Conservation (phyloP, 176 grass and related monocot species). For the Triticum dicoccoides region DNA sequence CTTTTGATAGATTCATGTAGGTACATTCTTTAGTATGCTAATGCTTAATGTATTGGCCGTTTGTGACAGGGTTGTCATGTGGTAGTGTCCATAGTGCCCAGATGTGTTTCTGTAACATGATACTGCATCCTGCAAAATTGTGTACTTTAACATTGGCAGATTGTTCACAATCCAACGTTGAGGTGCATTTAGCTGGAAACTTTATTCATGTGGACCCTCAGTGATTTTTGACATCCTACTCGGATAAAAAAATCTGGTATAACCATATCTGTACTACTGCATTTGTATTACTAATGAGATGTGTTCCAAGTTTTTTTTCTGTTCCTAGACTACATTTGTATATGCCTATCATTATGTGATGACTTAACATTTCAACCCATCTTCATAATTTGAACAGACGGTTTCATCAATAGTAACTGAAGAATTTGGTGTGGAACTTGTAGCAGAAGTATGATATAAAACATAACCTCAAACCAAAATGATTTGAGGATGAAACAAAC, state of each 20-base stretch:
- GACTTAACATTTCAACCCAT: too few species aligned
- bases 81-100: too few species aligned
- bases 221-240: background rate
- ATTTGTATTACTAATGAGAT: background rate
- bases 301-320: too few species aligned
- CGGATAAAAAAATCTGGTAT: background rate
- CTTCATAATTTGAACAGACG: background rate
- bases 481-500: constrained; percentile 96
- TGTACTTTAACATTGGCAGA: too few species aligned
- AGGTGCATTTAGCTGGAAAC: too few species aligned
- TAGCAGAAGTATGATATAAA: constrained; percentile 89
- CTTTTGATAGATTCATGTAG: background rate
- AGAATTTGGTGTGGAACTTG: constrained; percentile 78
- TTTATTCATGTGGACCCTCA: background rate
- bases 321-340: too few species aligned
- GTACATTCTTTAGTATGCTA: background rate
- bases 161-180: too few species aligned
- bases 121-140: too few species aligned
- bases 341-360: too few species aligned
- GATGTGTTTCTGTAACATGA: too few species aligned
- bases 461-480: constrained; percentile 31
- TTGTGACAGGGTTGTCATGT: too few species aligned
- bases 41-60: background rate
- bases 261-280: background rate
- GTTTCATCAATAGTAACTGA: constrained; percentile 90